Percentiles rank a stretch among this genome's conserved stretches.
Conservation (phyloP, 1,139 yeast species). For the Sugiyamaella japonica region DNA sequence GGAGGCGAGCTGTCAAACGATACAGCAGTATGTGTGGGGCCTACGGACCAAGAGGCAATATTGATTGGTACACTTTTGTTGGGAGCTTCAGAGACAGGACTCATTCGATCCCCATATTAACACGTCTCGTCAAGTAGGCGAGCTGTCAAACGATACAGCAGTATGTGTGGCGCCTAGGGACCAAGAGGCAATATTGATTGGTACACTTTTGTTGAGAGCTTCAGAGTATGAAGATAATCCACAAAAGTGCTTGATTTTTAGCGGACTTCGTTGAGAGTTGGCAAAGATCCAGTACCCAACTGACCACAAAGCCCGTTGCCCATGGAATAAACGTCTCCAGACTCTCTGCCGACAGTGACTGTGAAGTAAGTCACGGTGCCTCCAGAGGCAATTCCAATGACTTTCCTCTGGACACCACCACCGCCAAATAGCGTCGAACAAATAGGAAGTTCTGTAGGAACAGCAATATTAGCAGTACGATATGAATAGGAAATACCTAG, state of each 20-base stretch:
- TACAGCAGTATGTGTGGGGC: conserved; percentile 65
- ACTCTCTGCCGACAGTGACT: conserved; percentile 25
- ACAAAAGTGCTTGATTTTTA: conserved; percentile 49
- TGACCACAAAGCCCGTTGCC: conserved; percentile 92
- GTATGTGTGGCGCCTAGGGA: conserved; percentile 66
- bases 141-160: conserved; percentile 52
- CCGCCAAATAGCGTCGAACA: conserved; percentile 13
- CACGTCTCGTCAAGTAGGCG: conserved; percentile 48
- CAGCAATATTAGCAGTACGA: conserved; percentile 64
- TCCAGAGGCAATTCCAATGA: conserved; percentile 55
- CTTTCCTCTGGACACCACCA: conserved; percentile 11
- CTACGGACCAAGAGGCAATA: conserved; percentile 56
- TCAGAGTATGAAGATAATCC: conserved; percentile 49
- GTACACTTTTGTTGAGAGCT: conserved; percentile 37
- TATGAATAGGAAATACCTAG: conserved; percentile 70
- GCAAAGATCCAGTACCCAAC: conserved; percentile 71
- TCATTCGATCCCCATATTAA: conserved; percentile 83
- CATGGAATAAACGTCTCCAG: conserved; percentile 49
- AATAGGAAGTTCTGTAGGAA: conserved; percentile 51
- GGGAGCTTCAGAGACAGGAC: conserved; percentile 55
- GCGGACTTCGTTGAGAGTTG: conserved; percentile 72
- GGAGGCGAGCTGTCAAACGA: conserved; percentile 45
- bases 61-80: conserved; percentile 47
- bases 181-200: conserved; percentile 54
- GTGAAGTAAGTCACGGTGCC: conserved; percentile 60